These are phyloP conservation scores for Didymella pinodella DNA, from an alignment of 2,329 filamentous ascomycete species.

Conservation along the genomic window DNA sequence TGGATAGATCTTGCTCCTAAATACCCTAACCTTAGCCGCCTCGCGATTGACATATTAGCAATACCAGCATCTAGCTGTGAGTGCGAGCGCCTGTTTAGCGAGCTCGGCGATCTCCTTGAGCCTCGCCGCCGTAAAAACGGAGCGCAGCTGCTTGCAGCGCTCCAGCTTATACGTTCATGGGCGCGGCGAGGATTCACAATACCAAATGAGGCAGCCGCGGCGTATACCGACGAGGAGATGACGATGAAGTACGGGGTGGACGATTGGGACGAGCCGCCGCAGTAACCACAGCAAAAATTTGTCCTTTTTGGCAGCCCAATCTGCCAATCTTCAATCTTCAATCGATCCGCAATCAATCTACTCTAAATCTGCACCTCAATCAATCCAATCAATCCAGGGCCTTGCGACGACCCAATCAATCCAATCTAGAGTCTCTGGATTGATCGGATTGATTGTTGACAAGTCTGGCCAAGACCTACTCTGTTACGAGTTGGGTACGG, in stretches of 20 bases:
- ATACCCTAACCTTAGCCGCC: not conserved
- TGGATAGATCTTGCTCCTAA: not conserved
- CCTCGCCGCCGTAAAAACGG: not conserved
- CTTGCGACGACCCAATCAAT: not conserved
- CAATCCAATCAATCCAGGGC: too few relatives aligned
- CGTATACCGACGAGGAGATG: not conserved
- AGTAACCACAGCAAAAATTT: not conserved
- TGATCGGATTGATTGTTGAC: not conserved
- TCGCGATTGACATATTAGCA: not conserved
- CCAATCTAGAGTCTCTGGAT: not conserved
- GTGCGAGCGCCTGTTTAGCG: not conserved
- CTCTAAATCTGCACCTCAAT: too few relatives aligned
- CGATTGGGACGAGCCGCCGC: not conserved
- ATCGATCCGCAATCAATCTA: not conserved
- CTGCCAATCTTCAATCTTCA: not conserved
- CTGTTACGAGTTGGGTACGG: too few relatives aligned
- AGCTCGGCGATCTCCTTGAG: not conserved
- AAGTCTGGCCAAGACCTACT: not conserved
- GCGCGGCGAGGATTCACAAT: not conserved
- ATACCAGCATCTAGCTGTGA: conserved; percentile 6
- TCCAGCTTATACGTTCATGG: not conserved
- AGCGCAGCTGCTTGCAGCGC: not conserved
- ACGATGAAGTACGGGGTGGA: not conserved
- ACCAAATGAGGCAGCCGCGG: not conserved
- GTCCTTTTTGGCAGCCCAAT: not conserved